Conservation (phyloP, 129 eudicot genomes). For the Lactuca saligna region DNA sequence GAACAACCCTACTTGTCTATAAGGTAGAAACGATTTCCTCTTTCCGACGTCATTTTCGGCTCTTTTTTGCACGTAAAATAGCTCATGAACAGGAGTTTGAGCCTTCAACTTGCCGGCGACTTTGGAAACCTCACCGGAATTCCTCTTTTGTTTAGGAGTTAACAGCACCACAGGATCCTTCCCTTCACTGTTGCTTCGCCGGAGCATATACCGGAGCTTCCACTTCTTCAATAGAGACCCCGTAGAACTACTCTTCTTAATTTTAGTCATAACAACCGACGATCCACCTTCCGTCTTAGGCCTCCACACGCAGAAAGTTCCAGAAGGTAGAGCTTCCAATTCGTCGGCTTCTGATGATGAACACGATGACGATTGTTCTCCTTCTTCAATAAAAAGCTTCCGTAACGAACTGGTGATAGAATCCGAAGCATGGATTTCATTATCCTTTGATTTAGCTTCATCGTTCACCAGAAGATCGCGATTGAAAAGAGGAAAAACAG, state of each 20-base stretch:
- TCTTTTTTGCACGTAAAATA: conserved; percentile 29
- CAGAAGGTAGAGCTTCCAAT: too few relatives aligned
- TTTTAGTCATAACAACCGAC: too few relatives aligned
- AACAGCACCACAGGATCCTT: conserved; percentile 22
- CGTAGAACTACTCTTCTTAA: too few relatives aligned
- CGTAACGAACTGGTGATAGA: too few relatives aligned
- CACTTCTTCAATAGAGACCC: too few relatives aligned
- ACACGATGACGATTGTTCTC: neutral
- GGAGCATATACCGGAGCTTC: too few relatives aligned
- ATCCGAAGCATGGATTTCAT: neutral
- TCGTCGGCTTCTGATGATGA: too few relatives aligned
- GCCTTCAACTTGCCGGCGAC: conserved; percentile 9
- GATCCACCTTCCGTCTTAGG: too few relatives aligned
- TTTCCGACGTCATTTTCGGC: conserved; percentile 47
- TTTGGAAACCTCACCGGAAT: conserved; percentile 18
- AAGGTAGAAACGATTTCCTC: conserved; percentile 64
- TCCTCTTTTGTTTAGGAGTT: conserved; percentile 36
- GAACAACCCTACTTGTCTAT: conserved; percentile 62
- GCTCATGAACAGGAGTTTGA: conserved; percentile 28
- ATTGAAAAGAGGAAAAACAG: too few relatives aligned
- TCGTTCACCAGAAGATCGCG: neutral
- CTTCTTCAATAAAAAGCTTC: too few relatives aligned
- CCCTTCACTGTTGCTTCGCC: too few relatives aligned
- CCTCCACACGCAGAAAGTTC: too few relatives aligned
- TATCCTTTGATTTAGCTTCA: neutral